Evolutionary conservation across 257 asterid genomes (phyloP).

Genomic region (Lavandula angustifolia): DNA sequence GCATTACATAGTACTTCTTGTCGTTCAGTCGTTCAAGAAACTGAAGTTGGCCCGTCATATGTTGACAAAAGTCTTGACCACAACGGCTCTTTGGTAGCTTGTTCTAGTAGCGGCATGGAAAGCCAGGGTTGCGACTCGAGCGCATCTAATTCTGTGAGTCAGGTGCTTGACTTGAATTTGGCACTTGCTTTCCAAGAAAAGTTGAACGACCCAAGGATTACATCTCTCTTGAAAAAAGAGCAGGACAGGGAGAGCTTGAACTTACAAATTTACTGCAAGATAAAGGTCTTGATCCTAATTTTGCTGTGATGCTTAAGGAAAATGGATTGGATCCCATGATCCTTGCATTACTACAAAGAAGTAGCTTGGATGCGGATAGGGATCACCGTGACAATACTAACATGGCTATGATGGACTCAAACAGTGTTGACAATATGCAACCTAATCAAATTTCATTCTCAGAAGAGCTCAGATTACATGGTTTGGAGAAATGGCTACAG

Average conservation of each 20-base stretch:
- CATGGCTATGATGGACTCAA: constrained; percentile 56
- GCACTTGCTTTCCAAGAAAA: constrained; percentile 93
- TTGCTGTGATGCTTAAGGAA: constrained; percentile 98
- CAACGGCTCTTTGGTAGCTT: constrained; percentile 64
- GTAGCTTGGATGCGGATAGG: constrained; percentile 99
- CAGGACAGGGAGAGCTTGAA: constrained; percentile 83
- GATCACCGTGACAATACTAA: constrained; percentile 85
- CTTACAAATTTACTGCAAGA: constrained; percentile 82
- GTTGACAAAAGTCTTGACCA: constrained; percentile 72
- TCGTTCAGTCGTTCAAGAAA: constrained; percentile 83
- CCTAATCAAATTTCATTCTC: constrained; percentile 91
- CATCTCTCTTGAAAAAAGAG: constrained; percentile 78
- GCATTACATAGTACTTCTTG: constrained; percentile 85
- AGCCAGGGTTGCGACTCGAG: constrained; percentile 93
- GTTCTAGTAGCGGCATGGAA: constrained; percentile 94
- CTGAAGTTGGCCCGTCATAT: constrained; percentile 85
- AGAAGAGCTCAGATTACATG: constrained; percentile 91
- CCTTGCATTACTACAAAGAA: constrained; percentile 95
- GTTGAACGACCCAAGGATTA: constrained; percentile 84
- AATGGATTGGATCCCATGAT: constrained; percentile 96
- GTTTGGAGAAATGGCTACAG: constrained; percentile 92
- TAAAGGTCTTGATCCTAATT: constrained; percentile 98
- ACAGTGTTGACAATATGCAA: constrained; percentile 59
- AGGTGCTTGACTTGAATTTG: constrained; percentile 79
- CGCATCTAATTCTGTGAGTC: constrained; percentile 81